These are phyloP conservation scores for Fragaria iinumae DNA, from an alignment of 306 rosid species.

Conservation along the genomic window DNA sequence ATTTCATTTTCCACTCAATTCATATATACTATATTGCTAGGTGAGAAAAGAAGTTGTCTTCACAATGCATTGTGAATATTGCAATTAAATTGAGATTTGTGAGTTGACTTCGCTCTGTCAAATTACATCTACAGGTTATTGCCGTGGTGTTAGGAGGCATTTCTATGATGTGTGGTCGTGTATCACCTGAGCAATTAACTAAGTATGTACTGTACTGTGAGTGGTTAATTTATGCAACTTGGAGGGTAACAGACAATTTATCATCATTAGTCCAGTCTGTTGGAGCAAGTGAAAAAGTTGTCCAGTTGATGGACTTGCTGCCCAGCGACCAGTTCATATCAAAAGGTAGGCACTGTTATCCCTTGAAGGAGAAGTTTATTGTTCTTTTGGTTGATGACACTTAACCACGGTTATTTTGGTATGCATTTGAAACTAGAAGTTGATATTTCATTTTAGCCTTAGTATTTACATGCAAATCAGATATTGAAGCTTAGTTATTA, in stretches of 20 bases:
- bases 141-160: conserved; percentile 66
- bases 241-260: conserved; percentile 72
- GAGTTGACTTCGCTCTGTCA: neutral
- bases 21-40: neutral
- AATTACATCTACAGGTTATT: conserved; percentile 47
- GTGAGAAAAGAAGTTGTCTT: neutral
- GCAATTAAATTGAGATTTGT: neutral
- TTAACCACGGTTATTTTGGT: neutral
- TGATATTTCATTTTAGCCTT: neutral
- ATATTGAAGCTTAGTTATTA: neutral
- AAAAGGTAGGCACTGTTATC: conserved; percentile 46
- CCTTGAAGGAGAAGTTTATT: neutral
- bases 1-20: neutral
- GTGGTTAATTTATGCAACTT: conserved; percentile 86
- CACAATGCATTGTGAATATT: neutral
- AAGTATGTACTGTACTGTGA: conserved; percentile 82
- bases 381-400: neutral
- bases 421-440: neutral
- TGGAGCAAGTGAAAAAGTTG: conserved; percentile 70
- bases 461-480: neutral
- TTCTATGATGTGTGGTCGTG: conserved; percentile 44
- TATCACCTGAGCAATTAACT: conserved; percentile 73
- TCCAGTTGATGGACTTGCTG: conserved; percentile 54
- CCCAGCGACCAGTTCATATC: conserved; percentile 59
- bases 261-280: conserved; percentile 75